Evolutionary conservation across 1,139 yeast genomes (phyloP), one percentile per base, ranked within the genome.

Genomic region (Lodderomyces pseudojiufengensis): DNA sequence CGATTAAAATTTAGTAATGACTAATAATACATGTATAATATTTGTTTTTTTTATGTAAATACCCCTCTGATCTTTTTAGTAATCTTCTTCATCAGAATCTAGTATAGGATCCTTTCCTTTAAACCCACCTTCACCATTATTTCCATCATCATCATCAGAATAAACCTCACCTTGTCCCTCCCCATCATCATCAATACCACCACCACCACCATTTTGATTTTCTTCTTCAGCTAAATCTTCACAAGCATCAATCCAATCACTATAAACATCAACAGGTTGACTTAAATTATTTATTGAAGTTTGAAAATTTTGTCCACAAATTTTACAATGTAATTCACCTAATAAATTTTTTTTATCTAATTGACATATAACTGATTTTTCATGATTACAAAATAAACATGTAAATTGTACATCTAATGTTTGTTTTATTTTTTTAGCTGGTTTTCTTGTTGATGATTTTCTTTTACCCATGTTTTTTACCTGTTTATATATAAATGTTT

Each of bases 211-310:
- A n/a, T 49, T 51, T 20, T 52, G 58, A 10, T 55, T 64, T 1
- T 65, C 67, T 41, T 84, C 85, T 44, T 80, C 80, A 29, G 94
- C 95, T 42, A 92, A 94, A 36, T 94, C 96, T 53, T 92, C 98
- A 56, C 96, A 92, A 1, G 97, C 98, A 65, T 92, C 98, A 40
- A 88, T 88, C 98, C 98, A 92, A 56, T 90, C 98, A 35, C 95
- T 84, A 57, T 92, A 92, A 16, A 92, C 86, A 59, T 92, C 98
- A 28, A 92, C 90, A 0, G 98, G 96, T 43, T 83, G 90, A 1
- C 88, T 78, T 38, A 84, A 67, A 32, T 84, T 78, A 57, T 87
- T 87, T 49, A 90, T 87, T 33, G 92, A 78, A 3, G 95, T 80
- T 57, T 90, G 97, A 66, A 92, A 94, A 33, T 79, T 77, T 55